phyloP scores from a whole-genome alignment of 1,139 yeast genomes.

The Taphrina deformans region DNA sequence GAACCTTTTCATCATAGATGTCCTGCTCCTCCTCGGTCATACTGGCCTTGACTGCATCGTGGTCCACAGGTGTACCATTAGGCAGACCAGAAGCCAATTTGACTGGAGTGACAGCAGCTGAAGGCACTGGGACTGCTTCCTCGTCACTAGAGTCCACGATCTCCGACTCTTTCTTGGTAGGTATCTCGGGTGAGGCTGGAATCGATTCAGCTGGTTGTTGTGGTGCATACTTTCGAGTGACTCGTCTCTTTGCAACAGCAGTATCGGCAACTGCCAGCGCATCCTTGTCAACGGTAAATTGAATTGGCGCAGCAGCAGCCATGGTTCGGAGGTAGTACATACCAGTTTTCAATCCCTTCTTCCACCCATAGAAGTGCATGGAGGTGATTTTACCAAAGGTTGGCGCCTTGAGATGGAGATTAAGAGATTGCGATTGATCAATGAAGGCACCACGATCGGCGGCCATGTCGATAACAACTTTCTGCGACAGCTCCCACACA shows the following conservation, averaged over 20 bases:
- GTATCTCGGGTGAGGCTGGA: constrained; percentile 27
- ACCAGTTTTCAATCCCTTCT: constrained; percentile 94
- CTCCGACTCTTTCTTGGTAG: constrained; percentile 28
- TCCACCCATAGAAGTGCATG: constrained; percentile 98
- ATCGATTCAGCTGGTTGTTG: constrained; percentile 41
- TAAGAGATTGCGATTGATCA: constrained; percentile 92
- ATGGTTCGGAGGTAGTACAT: constrained; percentile 95
- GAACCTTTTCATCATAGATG: constrained; percentile 86
- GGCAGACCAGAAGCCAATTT: constrained; percentile 19
- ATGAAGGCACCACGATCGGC: constrained; percentile 91
- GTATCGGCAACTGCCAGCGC: constrained; percentile 46
- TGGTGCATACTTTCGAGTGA: constrained; percentile 26
- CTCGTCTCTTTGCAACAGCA: constrained; percentile 38
- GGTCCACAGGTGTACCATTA: constrained; percentile 33
- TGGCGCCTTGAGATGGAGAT: constrained; percentile 79
- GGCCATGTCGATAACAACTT: constrained; percentile 85
- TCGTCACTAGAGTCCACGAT: constrained; percentile 33
- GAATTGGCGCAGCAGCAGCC: constrained; percentile 93
- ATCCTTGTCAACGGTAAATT: constrained; percentile 76
- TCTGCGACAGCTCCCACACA: constrained; percentile 95
- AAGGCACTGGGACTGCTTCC: constrained; percentile 37
- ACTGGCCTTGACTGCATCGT: constrained; percentile 40
- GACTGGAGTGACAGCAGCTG: constrained; percentile 37
- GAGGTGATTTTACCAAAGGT: constrained; percentile 93
- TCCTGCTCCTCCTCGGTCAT: constrained; percentile 52